phyloP scores from a whole-genome alignment of 768 basidiomycete genomes.

The Leccinum uliginosum region DNA sequence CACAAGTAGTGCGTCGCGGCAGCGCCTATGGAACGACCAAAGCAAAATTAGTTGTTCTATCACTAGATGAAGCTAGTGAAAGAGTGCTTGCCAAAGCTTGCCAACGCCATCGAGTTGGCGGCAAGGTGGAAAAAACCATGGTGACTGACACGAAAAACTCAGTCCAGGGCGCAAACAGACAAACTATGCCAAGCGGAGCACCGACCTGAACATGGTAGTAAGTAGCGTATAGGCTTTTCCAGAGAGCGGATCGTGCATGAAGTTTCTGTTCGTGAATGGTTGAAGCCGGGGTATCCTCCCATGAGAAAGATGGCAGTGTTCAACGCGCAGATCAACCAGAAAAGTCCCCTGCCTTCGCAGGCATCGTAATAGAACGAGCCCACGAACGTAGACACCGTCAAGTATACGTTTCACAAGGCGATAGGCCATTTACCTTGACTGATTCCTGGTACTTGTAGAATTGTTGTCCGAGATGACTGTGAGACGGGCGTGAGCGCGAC shows the following conservation, averaged over 20 bases:
- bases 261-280: constrained; percentile 61
- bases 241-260: constrained; percentile 78
- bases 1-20: constrained; percentile 57
- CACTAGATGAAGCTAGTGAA: background rate
- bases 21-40: constrained; percentile 40
- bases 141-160: constrained; percentile 45
- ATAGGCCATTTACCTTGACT: constrained; percentile 32
- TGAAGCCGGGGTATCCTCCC: constrained; percentile 63
- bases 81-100: constrained; percentile 65
- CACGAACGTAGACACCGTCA: constrained; percentile 44
- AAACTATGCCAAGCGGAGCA: background rate
- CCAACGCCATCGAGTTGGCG: constrained; percentile 76
- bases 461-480: constrained; percentile 30
- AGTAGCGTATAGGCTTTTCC: constrained; percentile 72
- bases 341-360: constrained; percentile 66
- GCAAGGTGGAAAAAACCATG: constrained; percentile 62
- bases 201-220: constrained; percentile 78
- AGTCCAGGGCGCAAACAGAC: background rate
- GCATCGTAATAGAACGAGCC: constrained; percentile 64
- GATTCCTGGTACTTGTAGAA: constrained; percentile 31
- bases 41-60: constrained; percentile 5
- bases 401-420: constrained; percentile 26
- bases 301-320: constrained; percentile 68
- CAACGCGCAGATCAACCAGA: constrained; percentile 67
- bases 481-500: background rate